These are phyloP conservation scores for Phytophthora tentaculata DNA, from an alignment of 352 stramenopile genomes.

Conservation along the genomic window DNA sequence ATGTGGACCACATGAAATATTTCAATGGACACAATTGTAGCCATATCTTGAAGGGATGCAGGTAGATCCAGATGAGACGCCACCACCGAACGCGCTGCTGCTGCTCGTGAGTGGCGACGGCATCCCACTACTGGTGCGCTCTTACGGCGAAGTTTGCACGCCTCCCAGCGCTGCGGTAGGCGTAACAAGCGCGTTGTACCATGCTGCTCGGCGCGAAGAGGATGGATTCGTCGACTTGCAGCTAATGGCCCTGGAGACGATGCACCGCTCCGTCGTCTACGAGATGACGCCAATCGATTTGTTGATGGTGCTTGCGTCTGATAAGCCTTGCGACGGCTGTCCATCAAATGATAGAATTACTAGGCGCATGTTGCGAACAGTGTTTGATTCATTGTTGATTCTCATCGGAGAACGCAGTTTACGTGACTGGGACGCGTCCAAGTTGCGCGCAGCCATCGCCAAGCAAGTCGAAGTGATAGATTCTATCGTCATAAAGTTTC, in stretches of 20 bases:
- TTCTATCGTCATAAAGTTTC: slow-evolving; percentile 31
- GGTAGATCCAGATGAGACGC: slow-evolving; percentile 16
- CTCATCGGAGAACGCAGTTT: slow-evolving; percentile 30
- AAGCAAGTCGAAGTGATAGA: slow-evolving; percentile 45
- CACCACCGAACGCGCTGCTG: slow-evolving; percentile 53
- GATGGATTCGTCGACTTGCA: slow-evolving; percentile 11
- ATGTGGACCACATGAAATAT: slow-evolving; percentile 11
- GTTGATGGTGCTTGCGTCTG: slow-evolving; percentile 41
- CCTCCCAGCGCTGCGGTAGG: slow-evolving; percentile 57
- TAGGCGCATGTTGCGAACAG: slow-evolving; percentile 38
- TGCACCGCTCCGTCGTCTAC: slow-evolving; percentile 44
- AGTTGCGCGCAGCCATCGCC: slow-evolving; percentile 40
- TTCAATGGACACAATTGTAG: slow-evolving; percentile 20
- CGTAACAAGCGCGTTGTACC: slow-evolving; percentile 55
- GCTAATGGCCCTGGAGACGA: slow-evolving; percentile 38
- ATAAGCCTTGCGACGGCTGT: slow-evolving; percentile 26
- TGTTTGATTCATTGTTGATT: slow-evolving; percentile 29
- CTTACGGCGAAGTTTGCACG: slow-evolving; percentile 47
- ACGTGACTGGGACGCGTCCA: slow-evolving; percentile 38
- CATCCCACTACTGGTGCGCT: slow-evolving; percentile 56
- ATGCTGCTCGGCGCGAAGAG: slow-evolving; percentile 43
- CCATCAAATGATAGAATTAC: neutral
- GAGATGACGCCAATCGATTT: slow-evolving; percentile 36
- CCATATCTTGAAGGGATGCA: slow-evolving; percentile 41
- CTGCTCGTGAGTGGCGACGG: slow-evolving; percentile 55